Conservation (phyloP, 169 alveolate species). For the Cryptosporidium ubiquitum region DNA sequence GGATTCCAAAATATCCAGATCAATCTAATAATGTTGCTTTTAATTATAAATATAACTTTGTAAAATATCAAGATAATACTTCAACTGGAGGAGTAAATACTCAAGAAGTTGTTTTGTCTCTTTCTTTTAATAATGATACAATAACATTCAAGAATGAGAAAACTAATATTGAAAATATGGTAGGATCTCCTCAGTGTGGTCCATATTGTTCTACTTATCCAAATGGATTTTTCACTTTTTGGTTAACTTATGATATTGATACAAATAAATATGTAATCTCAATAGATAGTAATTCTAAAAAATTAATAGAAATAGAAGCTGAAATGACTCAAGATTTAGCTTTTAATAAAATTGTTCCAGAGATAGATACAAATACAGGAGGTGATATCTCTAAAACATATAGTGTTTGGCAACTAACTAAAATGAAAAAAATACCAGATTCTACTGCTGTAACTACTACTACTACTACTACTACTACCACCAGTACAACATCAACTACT, state of each 20-base stretch:
- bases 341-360: slow-evolving; percentile 30
- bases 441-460: background rate
- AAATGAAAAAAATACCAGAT: background rate
- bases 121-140: slow-evolving; percentile 11
- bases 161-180: background rate
- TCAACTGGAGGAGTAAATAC: background rate
- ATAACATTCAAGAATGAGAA: slow-evolving; percentile 26
- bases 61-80: too few relatives aligned
- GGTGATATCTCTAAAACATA: background rate
- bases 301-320: slow-evolving; percentile 33
- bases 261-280: slow-evolving; percentile 2
- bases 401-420: slow-evolving; percentile 37
- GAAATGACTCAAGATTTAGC: background rate
- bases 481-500: slow-evolving; percentile 18
- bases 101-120: slow-evolving; percentile 9
- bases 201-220: slow-evolving; percentile 62
- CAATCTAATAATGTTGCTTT: background rate
- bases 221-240: slow-evolving; percentile 43
- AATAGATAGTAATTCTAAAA: slow-evolving; percentile 28
- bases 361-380: background rate
- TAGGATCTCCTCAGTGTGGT: slow-evolving; percentile 52
- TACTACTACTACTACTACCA: slow-evolving; percentile 2
- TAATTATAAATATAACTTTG: slow-evolving; percentile 32
- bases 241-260: slow-evolving; percentile 30
- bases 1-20: slow-evolving; percentile 7